A percentile compares a stretch with the other conserved stretches of the same genome.
Conservation (phyloP, 441 rosid genomes). For the Adansonia grandidieri region DNA sequence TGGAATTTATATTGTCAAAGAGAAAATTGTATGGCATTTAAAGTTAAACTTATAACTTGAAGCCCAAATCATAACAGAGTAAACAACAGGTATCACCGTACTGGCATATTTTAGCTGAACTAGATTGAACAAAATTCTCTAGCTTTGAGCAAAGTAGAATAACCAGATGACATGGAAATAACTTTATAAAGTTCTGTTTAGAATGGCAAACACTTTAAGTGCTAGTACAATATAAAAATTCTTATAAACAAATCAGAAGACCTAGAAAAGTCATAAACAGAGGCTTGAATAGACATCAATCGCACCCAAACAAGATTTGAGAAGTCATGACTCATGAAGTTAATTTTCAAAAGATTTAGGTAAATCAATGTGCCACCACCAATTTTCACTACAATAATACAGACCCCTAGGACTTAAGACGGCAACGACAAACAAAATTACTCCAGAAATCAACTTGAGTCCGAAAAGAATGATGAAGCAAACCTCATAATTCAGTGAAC, state of each 20-base stretch:
- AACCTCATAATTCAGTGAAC: constrained; percentile 67
- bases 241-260: constrained; percentile 3
- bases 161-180: background rate
- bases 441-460: background rate
- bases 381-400: background rate
- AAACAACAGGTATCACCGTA: background rate
- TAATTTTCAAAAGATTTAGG: background rate
- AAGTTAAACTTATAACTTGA: background rate
- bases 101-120: background rate
- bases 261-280: background rate
- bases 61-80: background rate
- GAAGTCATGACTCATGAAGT: background rate
- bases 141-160: background rate
- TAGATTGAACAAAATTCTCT: background rate
- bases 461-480: constrained; percentile 17
- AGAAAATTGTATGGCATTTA: background rate
- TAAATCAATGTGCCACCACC: background rate
- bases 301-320: background rate
- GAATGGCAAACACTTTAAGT: background rate
- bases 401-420: background rate
- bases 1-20: background rate
- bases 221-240: background rate
- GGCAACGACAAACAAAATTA: background rate
- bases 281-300: background rate
- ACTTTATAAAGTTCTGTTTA: background rate